Evolutionary conservation across 371 early-diverging fungal genomes (phyloP), one percentile per base, ranked within the genome.

Genomic region (Mucor mucedo): DNA sequence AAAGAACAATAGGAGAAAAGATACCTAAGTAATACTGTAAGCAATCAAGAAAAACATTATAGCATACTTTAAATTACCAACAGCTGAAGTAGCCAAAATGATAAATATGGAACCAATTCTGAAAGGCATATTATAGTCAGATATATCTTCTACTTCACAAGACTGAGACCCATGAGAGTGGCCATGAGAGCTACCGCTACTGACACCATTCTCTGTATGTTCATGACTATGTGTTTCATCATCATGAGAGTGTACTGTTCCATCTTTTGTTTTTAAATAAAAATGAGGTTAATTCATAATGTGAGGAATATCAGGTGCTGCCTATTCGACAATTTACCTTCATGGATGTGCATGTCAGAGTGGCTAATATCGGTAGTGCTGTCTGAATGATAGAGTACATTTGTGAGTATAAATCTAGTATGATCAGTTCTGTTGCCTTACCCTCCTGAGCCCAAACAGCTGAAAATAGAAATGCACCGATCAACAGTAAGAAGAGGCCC

Each of bases 41-140:
- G 35, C 35, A 35, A 35, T 35, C 35, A 6, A 35, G 2, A 6
- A 35, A 8, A 6, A 35, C 8, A 6, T 35, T 35, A 35, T 35
- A 35, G 35, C 8, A 35, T 35, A 1, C 8, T 35, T 35, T 35
- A 35, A 1, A 35, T 35, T 35, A 35, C 72, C 72, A 29, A 72
- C 40, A 41, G 70, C 66, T 11, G 67, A 66, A n/a, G 70, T 70
- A 35, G 56, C 70, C 54, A 73, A 30, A 40, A 73, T 62, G 9
- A 73, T 70, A 45, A 73, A 73, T 6, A 73, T 32, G 2, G 70
- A 60, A 10, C 67, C 73, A 27, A 73, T 47, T 55, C 70, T 55
- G 11, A 73, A 35, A 30, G 61, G 42, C 52, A 73, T 10, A 21
- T 67, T 60, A n/a, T 73, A 73, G 8, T 67, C 53, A 3, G 48